Evolutionary conservation across 495 filamentous ascomycete species (phyloP), one percentile per base, ranked within the genome.

Genomic region (Penicillium steckii): DNA sequence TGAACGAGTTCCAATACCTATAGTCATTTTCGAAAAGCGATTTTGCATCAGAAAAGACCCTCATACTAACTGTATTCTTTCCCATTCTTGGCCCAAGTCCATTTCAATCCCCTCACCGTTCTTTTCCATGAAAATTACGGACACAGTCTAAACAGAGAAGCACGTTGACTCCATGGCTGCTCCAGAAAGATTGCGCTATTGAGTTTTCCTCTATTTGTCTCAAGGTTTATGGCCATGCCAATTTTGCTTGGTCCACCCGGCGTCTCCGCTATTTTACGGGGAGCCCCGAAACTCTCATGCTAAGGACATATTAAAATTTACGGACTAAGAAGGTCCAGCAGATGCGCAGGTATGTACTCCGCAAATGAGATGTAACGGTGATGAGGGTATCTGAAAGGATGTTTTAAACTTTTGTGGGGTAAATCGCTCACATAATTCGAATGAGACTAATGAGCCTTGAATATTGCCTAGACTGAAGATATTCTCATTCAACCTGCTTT

Each of bases 221-320:
- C 40, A 52, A 49, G 25, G 25, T 50, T 56, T 50, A 13, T 12
- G 23, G 22, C 57, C 30, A 52, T 50, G n/a, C 57, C 52, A 8
- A 17, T 52, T 52, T 22, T 4, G 57, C 32, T 26, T 53, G 41
- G 57, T 60, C 38, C 57, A 60, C 37, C 53, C 57, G 57, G 45
- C 17, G 37, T 24, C 21, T 41, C 49, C 23, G 21, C 44, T 26
- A 23, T 15, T 26, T 38, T 23, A 46, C 57, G 57, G 57, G 52
- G 45, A 22, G 21, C 30, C 37, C 57, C 57, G 57, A 56, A 52
- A 55, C 45, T 37, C 26, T 52, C 32, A n/a, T 12, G 17, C 10
- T 22, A 21, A 37, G 41, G 18, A 10, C n/a, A 35, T 3, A 44
- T 23, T 41, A 8, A 6, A 41, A 21, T 13, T 12, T 25, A 32